Evolutionary conservation across 805 yeast genomes (phyloP).

Genomic region (Candida boleticola): DNA sequence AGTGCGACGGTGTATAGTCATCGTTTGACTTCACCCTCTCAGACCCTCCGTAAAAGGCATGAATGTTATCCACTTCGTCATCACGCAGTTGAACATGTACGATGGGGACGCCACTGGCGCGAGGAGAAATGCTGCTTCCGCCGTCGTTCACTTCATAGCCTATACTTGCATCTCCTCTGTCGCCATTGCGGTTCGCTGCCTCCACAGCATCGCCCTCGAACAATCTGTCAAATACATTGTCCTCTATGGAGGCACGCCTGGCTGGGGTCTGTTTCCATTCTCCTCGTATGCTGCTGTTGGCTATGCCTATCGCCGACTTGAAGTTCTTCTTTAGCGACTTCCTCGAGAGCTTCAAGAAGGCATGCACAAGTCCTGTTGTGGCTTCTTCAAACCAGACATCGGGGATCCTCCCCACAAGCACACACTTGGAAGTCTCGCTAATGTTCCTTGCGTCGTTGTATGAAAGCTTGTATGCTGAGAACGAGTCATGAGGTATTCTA

Average conservation of each 20-base stretch:
- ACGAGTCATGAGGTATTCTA: slow-evolving; percentile 50
- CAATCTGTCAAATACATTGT: not conserved
- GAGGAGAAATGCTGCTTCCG: too few relatives aligned
- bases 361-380: not conserved
- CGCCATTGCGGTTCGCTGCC: too few relatives aligned
- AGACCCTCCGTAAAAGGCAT: too few relatives aligned
- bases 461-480: slow-evolving; percentile 57
- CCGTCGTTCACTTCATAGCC: too few relatives aligned
- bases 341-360: not conserved
- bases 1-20: too few relatives aligned
- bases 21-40: too few relatives aligned
- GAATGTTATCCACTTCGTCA: too few relatives aligned
- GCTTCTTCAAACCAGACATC: slow-evolving; percentile 43
- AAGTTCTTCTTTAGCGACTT: not conserved
- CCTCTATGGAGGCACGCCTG: not conserved
- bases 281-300: not conserved
- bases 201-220: not conserved
- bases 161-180: too few relatives aligned
- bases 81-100: too few relatives aligned
- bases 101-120: too few relatives aligned
- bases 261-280: not conserved
- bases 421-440: slow-evolving; percentile 44
- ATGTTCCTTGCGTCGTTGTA: slow-evolving; percentile 52
- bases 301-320: not conserved
- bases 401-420: slow-evolving; percentile 61